Evolutionary conservation across 768 basidiomycete genomes (phyloP), one percentile per base, ranked within the genome.

Genomic region (Agaricus bisporus): DNA sequence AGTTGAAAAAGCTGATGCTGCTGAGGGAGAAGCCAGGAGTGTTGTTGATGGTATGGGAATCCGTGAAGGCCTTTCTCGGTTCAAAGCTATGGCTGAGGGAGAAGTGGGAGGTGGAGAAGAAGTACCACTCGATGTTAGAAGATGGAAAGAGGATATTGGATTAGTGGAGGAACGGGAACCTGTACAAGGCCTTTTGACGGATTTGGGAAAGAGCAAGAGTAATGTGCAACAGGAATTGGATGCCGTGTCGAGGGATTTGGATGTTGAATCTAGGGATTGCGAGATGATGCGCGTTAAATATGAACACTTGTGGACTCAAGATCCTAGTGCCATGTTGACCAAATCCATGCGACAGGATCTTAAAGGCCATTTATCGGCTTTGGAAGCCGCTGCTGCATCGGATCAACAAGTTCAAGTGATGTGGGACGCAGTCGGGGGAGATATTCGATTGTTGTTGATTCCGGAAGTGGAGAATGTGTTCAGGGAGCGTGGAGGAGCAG

Each of bases 241-340:
- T 8, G 65, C 69, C 18, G 67, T 86, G 38, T 74, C 77, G 2
- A 70, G 76, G 3, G 83, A 92, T 45, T 70, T 99, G 38, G 95
- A 97, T 14, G 70, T 71, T 37, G 97, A 98, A 68, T 84, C 82
- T 32, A 73, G 83, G 58, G 92, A 94, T 44, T 98, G 94, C 68
- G 95, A 99, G 69, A 74, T 78, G 46, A 82, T 86, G 83, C 75
- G 94, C 51, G 86, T 93, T 62, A 88, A 88, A 67, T 95, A 91
- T 66, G 86, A 86, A 28, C 86, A 93, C 59, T 66, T 81, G 26
- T 98, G 91, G 86, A 84, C 86, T 7, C 95, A 97, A 67, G 78
- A 81, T 8, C 95, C 95, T 0, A 87, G 87, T 4, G 84, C 90
- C 0, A 76, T 80, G 1, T 68, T 85, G 54, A 88, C 86, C 41